Evolutionary conservation across 169 alveolate species (phyloP).

Genomic region (Plasmodium blacklocki): DNA sequence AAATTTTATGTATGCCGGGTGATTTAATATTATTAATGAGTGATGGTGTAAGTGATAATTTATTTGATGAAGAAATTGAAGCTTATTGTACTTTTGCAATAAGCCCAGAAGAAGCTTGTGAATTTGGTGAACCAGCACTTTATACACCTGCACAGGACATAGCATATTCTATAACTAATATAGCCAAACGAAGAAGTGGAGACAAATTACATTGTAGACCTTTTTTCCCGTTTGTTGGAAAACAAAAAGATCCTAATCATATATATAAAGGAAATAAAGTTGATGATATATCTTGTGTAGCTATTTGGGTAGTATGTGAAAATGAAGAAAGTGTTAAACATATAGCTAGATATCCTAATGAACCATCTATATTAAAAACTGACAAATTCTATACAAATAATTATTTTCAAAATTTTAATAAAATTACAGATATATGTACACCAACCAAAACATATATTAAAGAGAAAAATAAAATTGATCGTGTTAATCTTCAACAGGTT

Average conservation of each 20-base stretch:
- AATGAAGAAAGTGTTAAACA: slow-evolving; percentile 67
- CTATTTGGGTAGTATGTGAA: slow-evolving; percentile 83
- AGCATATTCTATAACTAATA: slow-evolving; percentile 77
- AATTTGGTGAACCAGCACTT: slow-evolving; percentile 63
- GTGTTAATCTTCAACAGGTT: slow-evolving; percentile 51
- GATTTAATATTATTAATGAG: slow-evolving; percentile 80
- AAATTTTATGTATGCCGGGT: slow-evolving; percentile 82
- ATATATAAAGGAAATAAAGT: slow-evolving; percentile 77
- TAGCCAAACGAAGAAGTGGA: slow-evolving; percentile 76
- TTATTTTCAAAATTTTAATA: slow-evolving; percentile 63
- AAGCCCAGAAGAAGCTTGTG: slow-evolving; percentile 83
- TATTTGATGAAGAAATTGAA: slow-evolving; percentile 82
- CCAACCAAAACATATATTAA: slow-evolving; percentile 59
- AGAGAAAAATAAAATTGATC: slow-evolving; percentile 60
- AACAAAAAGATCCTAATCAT: slow-evolving; percentile 49
- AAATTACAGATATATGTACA: slow-evolving; percentile 62
- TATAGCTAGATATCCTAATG: slow-evolving; percentile 33
- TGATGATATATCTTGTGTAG: slow-evolving; percentile 83
- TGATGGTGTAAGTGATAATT: slow-evolving; percentile 83
- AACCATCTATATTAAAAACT: slow-evolving; percentile 58
- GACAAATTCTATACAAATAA: slow-evolving; percentile 56
- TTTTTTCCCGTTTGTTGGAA: slow-evolving; percentile 41
- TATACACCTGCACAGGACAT: slow-evolving; percentile 77
- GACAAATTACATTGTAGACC: slow-evolving; percentile 76
- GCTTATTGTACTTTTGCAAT: slow-evolving; percentile 81